A percentile compares a stretch with the other conserved stretches of the same genome.
These are phyloP conservation scores for Trichoderma brevicompactum DNA, from an alignment of 2,329 filamentous ascomycete genomes.

Conservation along the genomic window DNA sequence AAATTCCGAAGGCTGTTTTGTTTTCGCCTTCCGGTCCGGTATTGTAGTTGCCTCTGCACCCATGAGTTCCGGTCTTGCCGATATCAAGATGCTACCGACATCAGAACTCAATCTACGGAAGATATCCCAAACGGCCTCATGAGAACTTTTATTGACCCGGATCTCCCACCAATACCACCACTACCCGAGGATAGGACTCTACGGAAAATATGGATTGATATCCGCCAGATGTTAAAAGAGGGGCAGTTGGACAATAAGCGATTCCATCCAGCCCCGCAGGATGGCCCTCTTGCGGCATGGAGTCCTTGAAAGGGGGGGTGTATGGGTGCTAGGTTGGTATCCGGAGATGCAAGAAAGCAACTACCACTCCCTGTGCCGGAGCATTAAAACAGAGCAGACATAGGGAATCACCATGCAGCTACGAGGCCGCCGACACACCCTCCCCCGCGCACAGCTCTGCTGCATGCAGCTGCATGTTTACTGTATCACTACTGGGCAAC, in stretches of 20 bases:
- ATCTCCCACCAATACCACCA: neutral
- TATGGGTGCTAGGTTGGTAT: neutral
- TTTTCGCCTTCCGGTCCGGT: neutral
- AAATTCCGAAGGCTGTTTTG: slow-evolving; percentile 15
- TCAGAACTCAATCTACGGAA: neutral
- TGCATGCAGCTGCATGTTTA: slow-evolving; percentile 4
- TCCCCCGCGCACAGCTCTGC: slow-evolving; percentile 13
- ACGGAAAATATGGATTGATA: slow-evolving; percentile 1
- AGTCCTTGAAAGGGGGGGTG: slow-evolving; percentile 16
- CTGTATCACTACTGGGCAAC: slow-evolving; percentile 15
- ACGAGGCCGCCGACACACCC: slow-evolving; percentile 17
- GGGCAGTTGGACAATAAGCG: slow-evolving; percentile 14
- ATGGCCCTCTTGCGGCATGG: slow-evolving; percentile 12
- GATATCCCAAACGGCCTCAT: neutral
- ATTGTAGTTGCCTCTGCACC: neutral
- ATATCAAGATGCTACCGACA: neutral
- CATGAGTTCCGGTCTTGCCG: neutral
- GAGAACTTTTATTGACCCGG: neutral
- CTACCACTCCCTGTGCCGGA: slow-evolving; percentile 16
- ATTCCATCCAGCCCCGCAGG: slow-evolving; percentile 8
- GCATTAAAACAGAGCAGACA: slow-evolving; percentile 5
- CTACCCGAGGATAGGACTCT: neutral
- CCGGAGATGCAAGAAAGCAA: slow-evolving; percentile 4
- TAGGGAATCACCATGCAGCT: slow-evolving; percentile 3
- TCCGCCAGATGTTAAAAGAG: slow-evolving; percentile 14